Evolutionary conservation across 352 stramenopile species (phyloP).

Genomic region (Aphanomyces euteiches): DNA sequence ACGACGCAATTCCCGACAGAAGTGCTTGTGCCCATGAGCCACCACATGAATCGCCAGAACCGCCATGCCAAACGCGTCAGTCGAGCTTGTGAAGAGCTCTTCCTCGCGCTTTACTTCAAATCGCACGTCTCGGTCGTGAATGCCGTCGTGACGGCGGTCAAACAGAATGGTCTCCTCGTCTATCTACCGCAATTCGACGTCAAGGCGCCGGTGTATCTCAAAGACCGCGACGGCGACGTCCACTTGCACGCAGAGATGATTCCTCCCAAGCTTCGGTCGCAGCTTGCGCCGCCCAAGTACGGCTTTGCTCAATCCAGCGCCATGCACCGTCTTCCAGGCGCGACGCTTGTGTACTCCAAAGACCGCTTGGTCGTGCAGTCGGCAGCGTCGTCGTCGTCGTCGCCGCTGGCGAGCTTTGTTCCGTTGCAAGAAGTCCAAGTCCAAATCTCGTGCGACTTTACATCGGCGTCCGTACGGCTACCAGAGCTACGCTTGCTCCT

Average conservation of each 20-base stretch:
- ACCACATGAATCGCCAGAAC: conserved; percentile 89
- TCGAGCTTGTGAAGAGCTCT: conserved; percentile 86
- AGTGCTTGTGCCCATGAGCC: conserved; percentile 73
- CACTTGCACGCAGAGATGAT: conserved; percentile 62
- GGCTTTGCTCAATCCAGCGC: conserved; percentile 55
- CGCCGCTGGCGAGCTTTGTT: conserved; percentile 6
- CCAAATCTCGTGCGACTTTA: conserved; percentile 73
- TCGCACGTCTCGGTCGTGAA: conserved; percentile 75
- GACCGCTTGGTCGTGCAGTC: conserved; percentile 31
- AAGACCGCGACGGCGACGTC: conserved; percentile 78
- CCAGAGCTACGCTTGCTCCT: conserved; percentile 71
- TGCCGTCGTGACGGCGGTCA: conserved; percentile 86
- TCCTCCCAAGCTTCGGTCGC: conserved; percentile 27
- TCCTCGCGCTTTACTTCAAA: conserved; percentile 91
- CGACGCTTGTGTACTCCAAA: conserved; percentile 33
- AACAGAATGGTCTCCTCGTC: conserved; percentile 90
- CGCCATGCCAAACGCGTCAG: conserved; percentile 85
- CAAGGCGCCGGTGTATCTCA: conserved; percentile 87
- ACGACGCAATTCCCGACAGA: conserved; percentile 46
- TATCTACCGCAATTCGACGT: conserved; percentile 92
- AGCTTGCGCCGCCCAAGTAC: conserved; percentile 52
- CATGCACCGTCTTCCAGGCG: conserved; percentile 64
- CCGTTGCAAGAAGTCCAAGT: conserved; percentile 41
- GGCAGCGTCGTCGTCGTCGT: background rate
- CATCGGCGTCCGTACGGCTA: conserved; percentile 60